A percentile compares a stretch with the other conserved stretches of the same genome.
Conservation (phyloP, 176 grass and related monocot species). For the Triticum aestivum region DNA sequence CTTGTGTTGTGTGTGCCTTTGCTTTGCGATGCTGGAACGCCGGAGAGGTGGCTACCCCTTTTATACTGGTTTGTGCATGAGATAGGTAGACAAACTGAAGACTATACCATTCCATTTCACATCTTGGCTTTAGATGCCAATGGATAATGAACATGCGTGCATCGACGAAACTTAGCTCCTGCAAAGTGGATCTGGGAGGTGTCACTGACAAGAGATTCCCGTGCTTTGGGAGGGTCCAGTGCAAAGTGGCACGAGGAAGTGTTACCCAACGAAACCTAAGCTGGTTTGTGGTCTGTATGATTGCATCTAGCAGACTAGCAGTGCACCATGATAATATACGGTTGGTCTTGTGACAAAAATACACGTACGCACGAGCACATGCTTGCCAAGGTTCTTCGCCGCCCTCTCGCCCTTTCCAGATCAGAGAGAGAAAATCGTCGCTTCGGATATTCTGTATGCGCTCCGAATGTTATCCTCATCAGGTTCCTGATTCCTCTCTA, state of each 20-base stretch:
- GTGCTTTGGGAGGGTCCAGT: neutral
- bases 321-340: neutral
- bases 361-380: neutral
- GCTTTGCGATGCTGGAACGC: neutral
- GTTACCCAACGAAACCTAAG: neutral
- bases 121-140: neutral
- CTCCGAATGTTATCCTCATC: neutral
- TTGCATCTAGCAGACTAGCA: neutral
- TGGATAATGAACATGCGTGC: conserved; percentile 34
- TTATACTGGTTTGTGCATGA: conserved; percentile 10
- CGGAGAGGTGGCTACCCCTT: neutral
- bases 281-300: neutral
- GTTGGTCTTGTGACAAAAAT: conserved; percentile 18
- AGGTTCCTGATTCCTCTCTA: conserved; percentile 47
- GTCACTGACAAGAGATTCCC: conserved; percentile 3
- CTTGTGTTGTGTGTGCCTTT: conserved; percentile 5
- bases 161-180: neutral
- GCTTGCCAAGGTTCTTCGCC: neutral
- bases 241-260: neutral
- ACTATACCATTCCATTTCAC: neutral
- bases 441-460: conserved; percentile 9
- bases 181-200: neutral
- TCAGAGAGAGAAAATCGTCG: conserved; percentile 5
- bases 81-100: neutral
- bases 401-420: neutral